phyloP scores from a whole-genome alignment of 2,329 filamentous ascomycete species.

The Penicillium sclerotigenum region DNA sequence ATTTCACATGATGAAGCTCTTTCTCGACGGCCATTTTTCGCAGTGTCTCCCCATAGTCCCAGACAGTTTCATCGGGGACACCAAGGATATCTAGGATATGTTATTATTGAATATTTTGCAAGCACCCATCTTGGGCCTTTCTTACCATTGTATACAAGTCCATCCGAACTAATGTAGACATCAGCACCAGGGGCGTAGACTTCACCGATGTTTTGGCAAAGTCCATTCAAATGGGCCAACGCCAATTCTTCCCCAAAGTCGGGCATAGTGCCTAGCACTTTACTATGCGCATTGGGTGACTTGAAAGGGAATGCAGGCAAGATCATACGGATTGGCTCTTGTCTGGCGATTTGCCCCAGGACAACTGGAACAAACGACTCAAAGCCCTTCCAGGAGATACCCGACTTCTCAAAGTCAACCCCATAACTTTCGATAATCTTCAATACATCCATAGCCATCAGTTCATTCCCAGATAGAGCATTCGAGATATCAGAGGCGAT shows the following conservation, averaged over 20 bases:
- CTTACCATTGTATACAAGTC: conserved; percentile 41
- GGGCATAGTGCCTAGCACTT: conserved; percentile 37
- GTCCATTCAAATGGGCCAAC: conserved; percentile 38
- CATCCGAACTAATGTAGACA: conserved; percentile 45
- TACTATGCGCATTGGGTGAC: conserved; percentile 30
- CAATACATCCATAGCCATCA: conserved; percentile 19
- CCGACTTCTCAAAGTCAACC: conserved; percentile 26
- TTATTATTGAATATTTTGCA: not conserved
- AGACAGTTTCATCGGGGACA: conserved; percentile 43
- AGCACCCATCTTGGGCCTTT: fast-evolving
- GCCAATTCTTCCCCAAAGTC: conserved; percentile 47
- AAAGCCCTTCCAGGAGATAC: conserved; percentile 27
- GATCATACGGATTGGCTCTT: conserved; percentile 31
- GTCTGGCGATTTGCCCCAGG: conserved; percentile 16
- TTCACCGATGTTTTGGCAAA: conserved; percentile 40
- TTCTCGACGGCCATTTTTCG: conserved; percentile 36
- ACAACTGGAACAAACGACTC: conserved; percentile 26
- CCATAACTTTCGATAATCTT: conserved; percentile 28
- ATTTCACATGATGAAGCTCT: conserved; percentile 33
- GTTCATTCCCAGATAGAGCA: not conserved
- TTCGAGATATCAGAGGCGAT: not conserved
- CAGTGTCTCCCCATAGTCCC: conserved; percentile 40
- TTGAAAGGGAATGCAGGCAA: conserved; percentile 33
- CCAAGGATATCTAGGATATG: conserved; percentile 36
- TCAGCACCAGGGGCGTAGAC: conserved; percentile 43